Evolutionary conservation across 2,329 filamentous ascomycete genomes (phyloP).

Genomic region (Fusarium nisikadoi): DNA sequence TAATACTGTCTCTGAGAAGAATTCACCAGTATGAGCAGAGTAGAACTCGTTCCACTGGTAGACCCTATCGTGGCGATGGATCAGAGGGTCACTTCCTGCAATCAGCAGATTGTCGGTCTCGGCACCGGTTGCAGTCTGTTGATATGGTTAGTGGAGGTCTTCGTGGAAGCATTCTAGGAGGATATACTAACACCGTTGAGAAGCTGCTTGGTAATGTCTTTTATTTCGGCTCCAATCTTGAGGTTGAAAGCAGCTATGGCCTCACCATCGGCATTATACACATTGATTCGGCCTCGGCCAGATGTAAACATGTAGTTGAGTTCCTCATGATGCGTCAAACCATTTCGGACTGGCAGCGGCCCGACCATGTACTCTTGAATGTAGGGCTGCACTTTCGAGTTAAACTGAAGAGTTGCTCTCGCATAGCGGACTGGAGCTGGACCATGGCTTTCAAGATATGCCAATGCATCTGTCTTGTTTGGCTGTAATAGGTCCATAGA

Average conservation of each 20-base stretch:
- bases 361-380: conserved; percentile 60
- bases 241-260: conserved; percentile 28
- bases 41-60: conserved; percentile 61
- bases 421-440: conserved; percentile 55
- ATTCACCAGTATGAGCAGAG: conserved; percentile 46
- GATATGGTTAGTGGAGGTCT: neutral
- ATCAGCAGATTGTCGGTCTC: conserved; percentile 21
- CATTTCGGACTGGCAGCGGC: conserved; percentile 35
- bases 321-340: conserved; percentile 51
- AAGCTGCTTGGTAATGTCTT: conserved; percentile 25
- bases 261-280: conserved; percentile 38
- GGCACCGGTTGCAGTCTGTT: conserved; percentile 22
- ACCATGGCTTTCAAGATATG: conserved; percentile 55
- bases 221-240: conserved; percentile 1
- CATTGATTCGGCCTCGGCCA: conserved; percentile 31
- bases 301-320: conserved; percentile 55
- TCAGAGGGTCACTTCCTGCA: conserved; percentile 42
- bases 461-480: conserved; percentile 61
- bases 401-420: conserved; percentile 49
- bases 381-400: conserved; percentile 31
- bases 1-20: conserved; percentile 56
- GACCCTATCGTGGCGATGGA: conserved; percentile 54
- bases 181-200: conserved; percentile 22
- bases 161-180: rapidly evolving
- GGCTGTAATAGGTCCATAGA: conserved; percentile 53